A percentile compares a stretch with the other conserved stretches of the same genome.
Conservation (phyloP, 495 filamentous ascomycete genomes). For the Parathielavia hyrcaniae region DNA sequence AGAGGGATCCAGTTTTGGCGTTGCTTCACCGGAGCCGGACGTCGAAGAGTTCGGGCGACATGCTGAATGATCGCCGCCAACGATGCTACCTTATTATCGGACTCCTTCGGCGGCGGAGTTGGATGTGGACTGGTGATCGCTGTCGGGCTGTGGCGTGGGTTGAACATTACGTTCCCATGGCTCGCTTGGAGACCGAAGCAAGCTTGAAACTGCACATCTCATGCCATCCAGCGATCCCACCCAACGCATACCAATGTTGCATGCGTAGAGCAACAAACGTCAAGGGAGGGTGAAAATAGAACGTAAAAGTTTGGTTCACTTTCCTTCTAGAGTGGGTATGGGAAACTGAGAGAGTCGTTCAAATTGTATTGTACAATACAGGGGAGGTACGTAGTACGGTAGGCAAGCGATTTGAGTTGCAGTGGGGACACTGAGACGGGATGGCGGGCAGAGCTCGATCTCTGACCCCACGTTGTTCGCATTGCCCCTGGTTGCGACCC, state of each 20-base stretch:
- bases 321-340: no score
- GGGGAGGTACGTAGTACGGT: no score
- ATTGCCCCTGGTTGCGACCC: conserved; percentile 16
- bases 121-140: neutral
- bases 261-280: no score
- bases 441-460: no score
- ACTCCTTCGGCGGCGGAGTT: neutral
- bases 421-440: no score
- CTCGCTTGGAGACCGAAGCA: neutral
- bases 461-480: conserved; percentile 10
- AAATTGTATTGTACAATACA: no score
- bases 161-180: neutral
- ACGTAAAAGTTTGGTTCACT: no score
- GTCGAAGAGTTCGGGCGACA: neutral
- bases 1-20: neutral
- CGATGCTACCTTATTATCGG: neutral
- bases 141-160: neutral
- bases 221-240: conserved; percentile 23
- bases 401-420: no score
- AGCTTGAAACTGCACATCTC: conserved; percentile 30
- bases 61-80: conserved; percentile 12
- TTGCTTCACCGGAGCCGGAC: neutral
- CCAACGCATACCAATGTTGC: no score
- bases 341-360: no score
- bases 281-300: no score